Conservation (phyloP, 2,329 filamentous ascomycete genomes). For the Ophiostoma ulmi region DNA sequence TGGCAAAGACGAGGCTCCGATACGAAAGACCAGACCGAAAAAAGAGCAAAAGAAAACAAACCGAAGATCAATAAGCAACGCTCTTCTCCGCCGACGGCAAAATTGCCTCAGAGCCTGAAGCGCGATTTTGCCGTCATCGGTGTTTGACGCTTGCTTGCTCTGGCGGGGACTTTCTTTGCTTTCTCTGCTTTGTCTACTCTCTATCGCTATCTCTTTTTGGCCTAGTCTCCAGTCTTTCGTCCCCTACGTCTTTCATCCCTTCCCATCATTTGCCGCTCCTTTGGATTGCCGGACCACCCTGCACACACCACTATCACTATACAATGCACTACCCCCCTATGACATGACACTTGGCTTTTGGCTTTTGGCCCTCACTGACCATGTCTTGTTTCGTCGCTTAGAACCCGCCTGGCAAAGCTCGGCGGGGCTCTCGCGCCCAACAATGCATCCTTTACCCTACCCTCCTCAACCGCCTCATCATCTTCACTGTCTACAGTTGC, state of each 20-base stretch:
- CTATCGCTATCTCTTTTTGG: constrained; percentile 3
- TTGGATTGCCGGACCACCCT: constrained; percentile 10
- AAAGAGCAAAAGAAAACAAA: constrained; percentile 3
- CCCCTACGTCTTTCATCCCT: background rate
- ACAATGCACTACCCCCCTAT: background rate
- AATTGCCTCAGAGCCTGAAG: constrained; percentile 8
- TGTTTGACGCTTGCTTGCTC: constrained; percentile 7
- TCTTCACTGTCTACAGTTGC: background rate
- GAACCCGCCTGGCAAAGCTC: constrained; percentile 69
- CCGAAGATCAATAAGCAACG: background rate
- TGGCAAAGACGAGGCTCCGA: constrained; percentile 2
- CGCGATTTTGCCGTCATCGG: constrained; percentile 14
- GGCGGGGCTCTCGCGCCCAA: constrained; percentile 51
- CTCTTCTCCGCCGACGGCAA: constrained; percentile 9
- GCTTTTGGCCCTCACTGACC: constrained; percentile 12
- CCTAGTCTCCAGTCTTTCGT: constrained; percentile 8
- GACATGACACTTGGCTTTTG: background rate
- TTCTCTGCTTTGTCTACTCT: background rate
- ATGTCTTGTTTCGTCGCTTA: constrained; percentile 33
- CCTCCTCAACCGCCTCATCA: constrained; percentile 23
- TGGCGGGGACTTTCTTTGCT: background rate
- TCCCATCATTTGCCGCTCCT: constrained; percentile 6
- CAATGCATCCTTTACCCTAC: constrained; percentile 30
- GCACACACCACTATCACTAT: background rate
- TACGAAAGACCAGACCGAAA: background rate